phyloP scores from a whole-genome alignment of 345 rosid species.

The Camelina hispida region DNA sequence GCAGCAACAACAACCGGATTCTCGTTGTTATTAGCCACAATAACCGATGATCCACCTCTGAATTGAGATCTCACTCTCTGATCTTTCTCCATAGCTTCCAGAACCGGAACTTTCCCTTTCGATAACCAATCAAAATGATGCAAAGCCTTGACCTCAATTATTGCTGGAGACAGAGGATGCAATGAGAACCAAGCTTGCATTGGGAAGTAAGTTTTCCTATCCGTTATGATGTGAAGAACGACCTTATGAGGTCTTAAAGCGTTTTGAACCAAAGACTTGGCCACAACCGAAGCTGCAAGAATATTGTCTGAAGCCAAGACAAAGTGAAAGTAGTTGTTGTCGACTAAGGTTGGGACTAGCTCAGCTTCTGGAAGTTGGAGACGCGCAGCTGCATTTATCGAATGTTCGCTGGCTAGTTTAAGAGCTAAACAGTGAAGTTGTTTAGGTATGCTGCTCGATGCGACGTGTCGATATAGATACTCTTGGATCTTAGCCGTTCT shows the following conservation, averaged over 20 bases:
- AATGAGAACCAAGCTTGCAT: slow-evolving; percentile 99
- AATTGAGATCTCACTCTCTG: slow-evolving; percentile 83
- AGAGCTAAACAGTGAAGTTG: slow-evolving; percentile 89
- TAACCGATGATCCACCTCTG: slow-evolving; percentile 94
- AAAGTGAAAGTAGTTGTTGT: slow-evolving; percentile 78
- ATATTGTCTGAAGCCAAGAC: slow-evolving; percentile 94
- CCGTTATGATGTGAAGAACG: slow-evolving; percentile 90
- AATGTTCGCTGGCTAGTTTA: slow-evolving; percentile 82
- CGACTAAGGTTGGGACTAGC: slow-evolving; percentile 83
- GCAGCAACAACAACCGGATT: slow-evolving; percentile 84
- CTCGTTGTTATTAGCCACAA: slow-evolving; percentile 67
- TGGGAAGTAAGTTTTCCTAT: slow-evolving; percentile 85
- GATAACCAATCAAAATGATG: slow-evolving; percentile 97
- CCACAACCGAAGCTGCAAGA: slow-evolving; percentile 92
- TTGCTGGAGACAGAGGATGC: slow-evolving; percentile 80
- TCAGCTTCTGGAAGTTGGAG: slow-evolving; percentile 85
- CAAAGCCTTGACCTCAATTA: slow-evolving; percentile 92
- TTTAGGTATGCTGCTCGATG: slow-evolving; percentile 95
- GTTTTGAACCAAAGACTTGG: slow-evolving; percentile 70
- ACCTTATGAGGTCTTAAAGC: slow-evolving; percentile 66
- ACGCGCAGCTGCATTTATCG: slow-evolving; percentile 93
- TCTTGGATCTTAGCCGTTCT: slow-evolving; percentile 94
- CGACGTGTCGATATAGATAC: slow-evolving; percentile 86
- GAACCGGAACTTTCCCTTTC: slow-evolving; percentile 90
- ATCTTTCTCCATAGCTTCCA: slow-evolving; percentile 99